phyloP scores from a whole-genome alignment of 345 rosid species.

The Raphanus raphanistrum region DNA sequence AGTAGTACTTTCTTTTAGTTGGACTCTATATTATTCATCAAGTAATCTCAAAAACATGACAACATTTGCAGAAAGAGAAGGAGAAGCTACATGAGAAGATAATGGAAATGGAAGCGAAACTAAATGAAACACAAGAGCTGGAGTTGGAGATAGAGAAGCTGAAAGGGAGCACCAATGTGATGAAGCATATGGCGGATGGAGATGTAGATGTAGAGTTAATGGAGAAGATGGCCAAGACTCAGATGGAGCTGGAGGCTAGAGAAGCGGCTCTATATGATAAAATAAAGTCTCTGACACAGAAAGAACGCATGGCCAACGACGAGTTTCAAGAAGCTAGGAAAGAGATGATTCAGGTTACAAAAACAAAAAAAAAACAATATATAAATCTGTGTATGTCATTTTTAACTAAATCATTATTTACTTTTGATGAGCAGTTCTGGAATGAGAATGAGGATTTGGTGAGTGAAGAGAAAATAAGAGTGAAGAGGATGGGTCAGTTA shows the following conservation, averaged over 20 bases:
- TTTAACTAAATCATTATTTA: neutral
- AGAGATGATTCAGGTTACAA: slow-evolving; percentile 54
- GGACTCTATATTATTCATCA: neutral
- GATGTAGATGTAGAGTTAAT: slow-evolving; percentile 45
- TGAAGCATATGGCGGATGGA: slow-evolving; percentile 53
- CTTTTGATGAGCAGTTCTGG: slow-evolving; percentile 19
- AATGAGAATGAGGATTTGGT: slow-evolving; percentile 32
- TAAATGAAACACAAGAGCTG: slow-evolving; percentile 63
- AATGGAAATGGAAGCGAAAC: slow-evolving; percentile 49
- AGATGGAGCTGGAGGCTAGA: slow-evolving; percentile 49
- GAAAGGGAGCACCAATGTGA: slow-evolving; percentile 53
- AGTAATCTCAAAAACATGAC: slow-evolving; percentile 14
- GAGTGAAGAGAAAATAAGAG: slow-evolving; percentile 32
- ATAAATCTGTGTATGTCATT: neutral
- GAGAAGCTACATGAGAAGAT: slow-evolving; percentile 51
- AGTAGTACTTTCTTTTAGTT: neutral
- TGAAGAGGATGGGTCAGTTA: slow-evolving; percentile 67
- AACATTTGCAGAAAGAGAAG: slow-evolving; percentile 52
- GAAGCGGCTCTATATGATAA: slow-evolving; percentile 48
- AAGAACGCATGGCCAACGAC: slow-evolving; percentile 54
- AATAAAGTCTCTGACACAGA: slow-evolving; percentile 43
- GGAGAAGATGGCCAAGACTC: slow-evolving; percentile 45
- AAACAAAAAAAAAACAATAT: neutral
- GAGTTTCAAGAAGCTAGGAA: slow-evolving; percentile 74
- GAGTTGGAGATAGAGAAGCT: slow-evolving; percentile 69